Conservation (phyloP, 495 filamentous ascomycete genomes). For the Hyaloscypha bicolor region DNA sequence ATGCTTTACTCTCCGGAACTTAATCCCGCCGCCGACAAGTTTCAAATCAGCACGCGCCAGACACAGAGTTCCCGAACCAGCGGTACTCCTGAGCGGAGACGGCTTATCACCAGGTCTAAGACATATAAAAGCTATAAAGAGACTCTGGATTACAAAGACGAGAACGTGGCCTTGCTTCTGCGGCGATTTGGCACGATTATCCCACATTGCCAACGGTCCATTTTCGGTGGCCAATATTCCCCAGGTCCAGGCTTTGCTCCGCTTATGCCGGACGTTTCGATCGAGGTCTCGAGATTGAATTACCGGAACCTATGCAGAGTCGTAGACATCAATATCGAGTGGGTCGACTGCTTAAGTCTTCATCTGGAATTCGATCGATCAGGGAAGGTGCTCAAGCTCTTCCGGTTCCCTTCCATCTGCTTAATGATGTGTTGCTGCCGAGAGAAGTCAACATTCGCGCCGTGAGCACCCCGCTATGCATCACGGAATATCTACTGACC, state of each 20-base stretch:
- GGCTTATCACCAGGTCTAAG: neutral
- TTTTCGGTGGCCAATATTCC: neutral
- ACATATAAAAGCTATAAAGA: constrained; percentile 13
- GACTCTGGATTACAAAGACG: constrained; percentile 13
- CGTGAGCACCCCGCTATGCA: neutral
- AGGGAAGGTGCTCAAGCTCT: constrained; percentile 16
- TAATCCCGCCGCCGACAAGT: constrained; percentile 3
- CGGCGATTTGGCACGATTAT: constrained; percentile 23
- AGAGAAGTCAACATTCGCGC: constrained; percentile 3
- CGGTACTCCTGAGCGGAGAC: neutral
- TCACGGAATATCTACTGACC: neutral
- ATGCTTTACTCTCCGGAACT: constrained; percentile 10
- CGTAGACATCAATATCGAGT: constrained; percentile 13
- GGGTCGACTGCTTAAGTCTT: constrained; percentile 25
- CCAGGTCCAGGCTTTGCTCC: constrained; percentile 3
- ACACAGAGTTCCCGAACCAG: neutral
- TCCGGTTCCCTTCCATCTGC: constrained; percentile 23
- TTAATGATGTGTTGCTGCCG: constrained; percentile 10
- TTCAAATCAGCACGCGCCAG: constrained; percentile 8
- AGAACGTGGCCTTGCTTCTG: constrained; percentile 5
- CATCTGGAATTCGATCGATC: constrained; percentile 22
- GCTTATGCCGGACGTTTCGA: neutral
- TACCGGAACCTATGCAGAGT: constrained; percentile 11
- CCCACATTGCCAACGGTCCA: constrained; percentile 6
- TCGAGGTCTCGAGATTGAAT: constrained; percentile 10